Conservation (phyloP, 1,284 basidiomycete species). For the Vanrija humicola region DNA sequence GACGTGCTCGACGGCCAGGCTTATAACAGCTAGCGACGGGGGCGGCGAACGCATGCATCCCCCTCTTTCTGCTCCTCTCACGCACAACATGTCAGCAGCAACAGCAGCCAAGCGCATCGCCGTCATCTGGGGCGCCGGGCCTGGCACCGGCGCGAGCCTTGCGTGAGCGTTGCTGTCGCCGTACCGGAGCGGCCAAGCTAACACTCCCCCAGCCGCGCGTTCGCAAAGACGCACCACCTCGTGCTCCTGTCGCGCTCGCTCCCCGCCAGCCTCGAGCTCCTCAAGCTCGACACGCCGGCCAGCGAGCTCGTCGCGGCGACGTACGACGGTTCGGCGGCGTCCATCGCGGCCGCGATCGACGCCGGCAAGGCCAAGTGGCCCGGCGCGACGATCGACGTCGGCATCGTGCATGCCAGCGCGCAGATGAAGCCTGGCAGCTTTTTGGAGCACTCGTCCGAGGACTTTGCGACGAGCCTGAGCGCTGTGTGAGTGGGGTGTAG, state of each 20-base stretch:
- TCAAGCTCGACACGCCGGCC: slow-evolving; percentile 26
- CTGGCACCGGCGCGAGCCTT: slow-evolving; percentile 35
- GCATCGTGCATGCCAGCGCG: slow-evolving; percentile 37
- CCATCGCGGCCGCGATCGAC: slow-evolving; percentile 29
- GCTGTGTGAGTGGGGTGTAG: slow-evolving; percentile 26
- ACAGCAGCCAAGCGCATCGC: slow-evolving; percentile 19
- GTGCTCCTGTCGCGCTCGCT: slow-evolving; percentile 45
- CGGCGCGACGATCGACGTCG: slow-evolving; percentile 34
- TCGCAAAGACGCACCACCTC: slow-evolving; percentile 39
- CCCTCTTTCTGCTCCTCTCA: background rate
- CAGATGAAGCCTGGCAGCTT: slow-evolving; percentile 31
- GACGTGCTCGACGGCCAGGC: too few species aligned
- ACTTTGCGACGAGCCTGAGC: slow-evolving; percentile 29
- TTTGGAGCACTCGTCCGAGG: slow-evolving; percentile 30
- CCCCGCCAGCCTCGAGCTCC: slow-evolving; percentile 28
- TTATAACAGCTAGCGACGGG: too few species aligned
- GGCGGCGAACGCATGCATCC: background rate
- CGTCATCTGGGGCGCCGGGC: slow-evolving; percentile 42
- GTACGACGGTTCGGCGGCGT: slow-evolving; percentile 26
- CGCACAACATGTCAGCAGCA: background rate
- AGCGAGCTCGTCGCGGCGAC: slow-evolving; percentile 23
- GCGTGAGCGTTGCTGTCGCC: too few species aligned
- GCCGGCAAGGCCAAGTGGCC: slow-evolving; percentile 35
- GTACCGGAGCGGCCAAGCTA: background rate
- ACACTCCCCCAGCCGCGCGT: slow-evolving; percentile 19